Conservation (phyloP, 164 flowering plant species). For the Umbellularia californica region DNA sequence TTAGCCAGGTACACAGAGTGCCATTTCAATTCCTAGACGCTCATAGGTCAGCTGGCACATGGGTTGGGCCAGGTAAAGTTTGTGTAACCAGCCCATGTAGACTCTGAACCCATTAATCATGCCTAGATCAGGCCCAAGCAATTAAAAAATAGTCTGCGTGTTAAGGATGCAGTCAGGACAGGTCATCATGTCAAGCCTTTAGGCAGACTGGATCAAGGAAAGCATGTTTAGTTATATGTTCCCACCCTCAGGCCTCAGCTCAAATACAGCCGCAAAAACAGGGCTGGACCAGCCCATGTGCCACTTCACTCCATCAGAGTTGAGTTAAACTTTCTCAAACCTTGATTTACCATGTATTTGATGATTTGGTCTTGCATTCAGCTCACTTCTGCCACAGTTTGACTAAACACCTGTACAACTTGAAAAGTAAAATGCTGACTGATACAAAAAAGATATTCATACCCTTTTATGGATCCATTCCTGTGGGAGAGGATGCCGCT, state of each 20-base stretch:
- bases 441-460: slow-evolving; percentile 3
- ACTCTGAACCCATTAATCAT: background rate
- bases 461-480: slow-evolving; percentile 87
- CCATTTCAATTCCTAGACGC: background rate
- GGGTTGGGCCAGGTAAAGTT: background rate
- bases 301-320: background rate
- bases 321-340: too few relatives aligned
- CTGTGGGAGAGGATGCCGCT: slow-evolving; percentile 43
- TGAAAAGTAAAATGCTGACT: background rate
- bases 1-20: background rate
- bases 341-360: background rate
- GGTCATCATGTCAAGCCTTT: background rate
- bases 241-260: background rate
- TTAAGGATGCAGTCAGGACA: background rate
- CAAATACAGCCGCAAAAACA: background rate
- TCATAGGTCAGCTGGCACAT: background rate
- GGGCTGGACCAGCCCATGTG: background rate
- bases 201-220: background rate
- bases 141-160: background rate
- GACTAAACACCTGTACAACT: background rate
- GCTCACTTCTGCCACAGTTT: background rate
- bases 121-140: background rate
- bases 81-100: background rate
- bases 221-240: background rate
- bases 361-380: background rate